Conservation (phyloP, 305 asterid genomes). For the Vinca major region DNA sequence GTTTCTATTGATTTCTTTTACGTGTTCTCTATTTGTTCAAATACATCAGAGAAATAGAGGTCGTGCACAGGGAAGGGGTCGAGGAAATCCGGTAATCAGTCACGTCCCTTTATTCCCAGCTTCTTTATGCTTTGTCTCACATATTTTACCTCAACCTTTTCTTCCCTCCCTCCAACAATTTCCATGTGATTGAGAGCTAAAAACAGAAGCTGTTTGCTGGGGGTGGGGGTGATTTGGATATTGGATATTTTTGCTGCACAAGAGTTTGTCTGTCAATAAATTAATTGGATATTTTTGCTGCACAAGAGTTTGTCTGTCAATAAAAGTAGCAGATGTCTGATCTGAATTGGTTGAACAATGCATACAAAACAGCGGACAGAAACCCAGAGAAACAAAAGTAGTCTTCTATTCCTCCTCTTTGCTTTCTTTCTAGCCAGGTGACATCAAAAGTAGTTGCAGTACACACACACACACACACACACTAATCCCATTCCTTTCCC, state of each 20-base stretch:
- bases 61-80: slow-evolving; percentile 9
- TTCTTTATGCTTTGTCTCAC: neutral
- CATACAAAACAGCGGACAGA: no score
- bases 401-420: no score
- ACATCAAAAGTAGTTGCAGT: no score
- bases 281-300: neutral
- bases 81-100: slow-evolving; percentile 1
- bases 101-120: neutral
- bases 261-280: neutral
- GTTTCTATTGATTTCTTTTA: neutral
- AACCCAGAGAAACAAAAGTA: no score
- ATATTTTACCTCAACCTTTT: neutral
- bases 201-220: neutral
- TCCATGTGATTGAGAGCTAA: neutral
- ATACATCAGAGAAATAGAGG: slow-evolving; percentile 1
- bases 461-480: no score
- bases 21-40: neutral
- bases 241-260: neutral
- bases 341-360: no score
- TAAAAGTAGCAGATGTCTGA: no score
- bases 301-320: neutral
- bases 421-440: no score
- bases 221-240: neutral
- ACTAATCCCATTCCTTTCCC: no score
- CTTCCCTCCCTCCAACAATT: neutral